A percentile compares a stretch with the other conserved stretches of the same genome.
Evolutionary conservation across 2,329 filamentous ascomycete genomes (phyloP).

Genomic region (Colletotrichum nymphaeae): DNA sequence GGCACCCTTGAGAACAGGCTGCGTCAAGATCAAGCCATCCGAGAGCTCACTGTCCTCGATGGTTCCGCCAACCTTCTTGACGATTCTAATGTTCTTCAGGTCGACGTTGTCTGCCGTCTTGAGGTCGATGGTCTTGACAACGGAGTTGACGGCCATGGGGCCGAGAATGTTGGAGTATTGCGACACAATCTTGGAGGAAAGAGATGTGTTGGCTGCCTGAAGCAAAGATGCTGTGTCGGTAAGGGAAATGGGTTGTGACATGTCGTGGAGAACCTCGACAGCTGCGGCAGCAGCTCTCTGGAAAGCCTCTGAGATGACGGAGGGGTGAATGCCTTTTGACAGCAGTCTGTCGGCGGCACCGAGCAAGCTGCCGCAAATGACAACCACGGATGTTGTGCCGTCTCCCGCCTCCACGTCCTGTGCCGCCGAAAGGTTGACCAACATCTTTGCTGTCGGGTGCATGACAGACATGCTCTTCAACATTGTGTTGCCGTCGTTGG

Average conservation of each 20-base stretch:
- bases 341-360: constrained; percentile 93
- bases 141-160: constrained; percentile 98
- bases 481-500: constrained; percentile 99
- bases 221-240: constrained; percentile 89
- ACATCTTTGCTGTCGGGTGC: constrained; percentile 99
- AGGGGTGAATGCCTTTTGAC: constrained; percentile 94
- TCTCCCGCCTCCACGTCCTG: constrained; percentile 99
- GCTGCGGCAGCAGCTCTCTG: constrained; percentile 92
- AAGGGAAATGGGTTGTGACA: constrained; percentile 94
- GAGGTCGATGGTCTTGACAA: constrained; percentile 94
- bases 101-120: constrained; percentile 98
- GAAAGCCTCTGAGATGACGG: constrained; percentile 97
- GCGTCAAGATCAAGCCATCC: constrained; percentile 91
- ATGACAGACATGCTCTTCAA: constrained; percentile 98
- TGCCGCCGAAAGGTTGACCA: constrained; percentile 95
- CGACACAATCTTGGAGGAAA: constrained; percentile 98
- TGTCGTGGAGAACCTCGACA: constrained; percentile 90
- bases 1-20: constrained; percentile 92
- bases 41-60: constrained; percentile 99
- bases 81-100: constrained; percentile 92
- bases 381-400: constrained; percentile 97
- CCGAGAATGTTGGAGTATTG: constrained; percentile 95
- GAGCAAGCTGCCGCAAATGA: constrained; percentile 94
- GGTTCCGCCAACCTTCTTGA: constrained; percentile 97
- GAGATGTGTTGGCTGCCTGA: constrained; percentile 95